Evolutionary conservation across 2,329 filamentous ascomycete species (phyloP), one percentile per base, ranked within the genome.

Genomic region (Pseudogymnoascus sp.): DNA sequence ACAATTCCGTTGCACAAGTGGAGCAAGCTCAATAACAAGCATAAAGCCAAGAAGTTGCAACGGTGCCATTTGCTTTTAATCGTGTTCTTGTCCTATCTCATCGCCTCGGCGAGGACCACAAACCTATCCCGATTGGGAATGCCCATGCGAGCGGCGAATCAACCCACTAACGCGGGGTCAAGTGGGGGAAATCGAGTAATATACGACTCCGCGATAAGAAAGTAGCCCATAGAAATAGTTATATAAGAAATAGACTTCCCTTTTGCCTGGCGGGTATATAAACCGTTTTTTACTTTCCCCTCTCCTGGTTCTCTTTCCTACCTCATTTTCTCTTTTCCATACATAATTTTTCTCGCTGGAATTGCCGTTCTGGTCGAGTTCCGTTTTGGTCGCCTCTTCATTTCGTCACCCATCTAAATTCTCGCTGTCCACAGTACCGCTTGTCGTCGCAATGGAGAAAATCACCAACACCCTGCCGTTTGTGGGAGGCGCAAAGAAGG

Each of bases 401-500:
- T 33, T 55, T 55, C 29, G 48, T 55, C 48, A 55, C 29, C 15
- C 17, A 15, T 21, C n/a, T 10, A 55, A 9, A 55, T 55, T 55
- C n/a, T 55, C 48, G 29, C 29, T 12, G 15, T 35, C 48, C 9
- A 9, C 29, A 55, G 3, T 51, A 6, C 27, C 27, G 27, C 8
- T 55, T 33, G 27, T 35, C n/a, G 10, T 21, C 29, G 17, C 38
- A n/a, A 61, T 61, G 59, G 21, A 61, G 7, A 42, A 55, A 5
- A 17, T 61, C 17, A 38, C 29, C 41, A 31, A 21, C 29, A 44
- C 21, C 21, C 39, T 61, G 35, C 39, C 59, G 39, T 61, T 61
- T 36, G 25, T 61, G 25, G 59, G 59, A 44, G 59, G 59, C 39
- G 67, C 60, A 44, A 70, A 68, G 58, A 67, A 65, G 41, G 21